Conservation (phyloP, 2,329 filamentous ascomycete species). For the Cercospora sojina region DNA sequence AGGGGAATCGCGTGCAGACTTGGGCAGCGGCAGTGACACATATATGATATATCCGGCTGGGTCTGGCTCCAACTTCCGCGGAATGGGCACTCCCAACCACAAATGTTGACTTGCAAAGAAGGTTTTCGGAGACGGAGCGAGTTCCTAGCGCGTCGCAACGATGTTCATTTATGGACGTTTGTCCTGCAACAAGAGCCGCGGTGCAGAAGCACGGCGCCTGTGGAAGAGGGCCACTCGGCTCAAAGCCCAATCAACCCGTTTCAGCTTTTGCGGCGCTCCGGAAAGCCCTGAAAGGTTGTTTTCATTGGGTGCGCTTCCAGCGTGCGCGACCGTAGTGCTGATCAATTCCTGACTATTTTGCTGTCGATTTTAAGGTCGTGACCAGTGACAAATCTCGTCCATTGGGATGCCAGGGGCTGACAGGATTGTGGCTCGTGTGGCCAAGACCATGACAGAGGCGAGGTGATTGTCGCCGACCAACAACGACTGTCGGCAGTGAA, state of each 20-base stretch:
- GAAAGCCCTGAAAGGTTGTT: background rate
- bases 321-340: background rate
- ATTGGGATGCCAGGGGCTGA: background rate
- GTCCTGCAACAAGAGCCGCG: background rate
- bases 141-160: background rate
- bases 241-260: background rate
- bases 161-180: background rate
- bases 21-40: background rate
- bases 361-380: background rate
- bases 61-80: background rate
- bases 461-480: background rate
- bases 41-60: background rate
- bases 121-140: background rate
- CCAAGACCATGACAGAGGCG: background rate
- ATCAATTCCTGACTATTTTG: conserved; percentile 4
- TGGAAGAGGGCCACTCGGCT: background rate
- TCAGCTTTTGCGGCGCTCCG: background rate
- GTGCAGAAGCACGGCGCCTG: background rate
- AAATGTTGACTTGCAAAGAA: background rate
- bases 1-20: background rate
- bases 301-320: background rate
- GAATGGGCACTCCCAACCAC: background rate
- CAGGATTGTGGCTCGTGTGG: background rate
- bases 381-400: conserved; percentile 1
- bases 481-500: background rate